These are phyloP conservation scores for Pleurostoma richardsiae DNA, from an alignment of 2,329 filamentous ascomycete genomes.

Conservation along the genomic window DNA sequence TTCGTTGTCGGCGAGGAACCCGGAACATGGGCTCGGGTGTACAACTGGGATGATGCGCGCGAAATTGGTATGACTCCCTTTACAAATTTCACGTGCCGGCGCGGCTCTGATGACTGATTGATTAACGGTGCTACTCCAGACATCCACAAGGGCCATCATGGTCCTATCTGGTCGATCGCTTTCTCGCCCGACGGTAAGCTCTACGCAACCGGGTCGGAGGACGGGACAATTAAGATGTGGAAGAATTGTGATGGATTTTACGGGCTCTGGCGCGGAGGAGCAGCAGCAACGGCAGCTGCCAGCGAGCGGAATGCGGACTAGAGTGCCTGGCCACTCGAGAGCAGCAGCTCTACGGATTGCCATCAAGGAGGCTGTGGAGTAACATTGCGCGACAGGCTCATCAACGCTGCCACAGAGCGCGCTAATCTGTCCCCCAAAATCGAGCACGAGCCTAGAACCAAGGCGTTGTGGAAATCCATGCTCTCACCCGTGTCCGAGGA, in stretches of 20 bases:
- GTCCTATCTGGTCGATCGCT: slow-evolving; percentile 91
- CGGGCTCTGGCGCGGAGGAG: slow-evolving; percentile 56
- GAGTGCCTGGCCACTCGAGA: slow-evolving; percentile 16
- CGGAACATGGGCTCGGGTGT: slow-evolving; percentile 95
- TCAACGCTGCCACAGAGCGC: neutral
- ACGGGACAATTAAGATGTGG: slow-evolving; percentile 94
- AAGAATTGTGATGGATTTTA: slow-evolving; percentile 65
- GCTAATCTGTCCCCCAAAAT: no score
- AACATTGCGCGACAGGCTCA: neutral
- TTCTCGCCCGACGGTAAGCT: slow-evolving; percentile 95
- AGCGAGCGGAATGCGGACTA: slow-evolving; percentile 30
- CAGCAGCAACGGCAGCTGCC: slow-evolving; percentile 14
- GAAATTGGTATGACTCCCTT: slow-evolving; percentile 59
- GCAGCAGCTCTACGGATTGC: neutral
- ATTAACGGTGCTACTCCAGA: slow-evolving; percentile 43
- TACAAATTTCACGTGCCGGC: neutral
- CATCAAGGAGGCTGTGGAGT: slow-evolving; percentile 7
- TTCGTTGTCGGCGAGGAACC: slow-evolving; percentile 87
- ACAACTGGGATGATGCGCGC: slow-evolving; percentile 77
- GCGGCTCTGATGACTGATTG: no score
- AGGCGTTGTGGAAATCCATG: slow-evolving; percentile 2
- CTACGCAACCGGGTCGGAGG: slow-evolving; percentile 94
- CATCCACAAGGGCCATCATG: slow-evolving; percentile 93
- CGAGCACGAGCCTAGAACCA: no score
- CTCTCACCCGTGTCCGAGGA: slow-evolving; percentile 10